Base-by-base conservation (phyloP, 805 yeast species). In the Saccharomycopsis sp. region DNA sequence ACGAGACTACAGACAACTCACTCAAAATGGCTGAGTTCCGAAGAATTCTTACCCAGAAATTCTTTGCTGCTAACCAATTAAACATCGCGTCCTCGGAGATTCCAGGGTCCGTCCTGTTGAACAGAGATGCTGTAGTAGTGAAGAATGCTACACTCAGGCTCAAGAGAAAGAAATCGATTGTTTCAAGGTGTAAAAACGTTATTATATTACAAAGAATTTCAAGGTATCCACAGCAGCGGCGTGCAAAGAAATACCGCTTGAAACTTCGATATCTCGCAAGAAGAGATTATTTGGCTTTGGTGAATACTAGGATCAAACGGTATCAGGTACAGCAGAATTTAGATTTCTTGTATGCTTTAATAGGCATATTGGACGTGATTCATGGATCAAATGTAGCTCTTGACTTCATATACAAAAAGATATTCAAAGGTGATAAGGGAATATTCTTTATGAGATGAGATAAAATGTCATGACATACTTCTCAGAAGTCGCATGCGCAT, bases 351-450 rank as follows among this genome's bases (percentile, higher is more conserved):
- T 58, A 41, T 38, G 17, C n/a, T 47, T 25, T 58, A 19, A 55
- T 58, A 19, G 60, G 60, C 5, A n/a, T 42, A 22, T 19, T 58
- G 14, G 52, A 52, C 7, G 20, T 54, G 42, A 52, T 38, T 35
- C 53, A 51, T 35, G 58, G 57, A 15, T 24, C 24, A 8, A 25
- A 55, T 9, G 35, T 22, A 38, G 55, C 49, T 12, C 41, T 52
- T 7, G 52, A 51, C 35, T 58, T 52, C 29, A 50, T 58, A 9
- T 41, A 50, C 3, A 23, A 25, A 2, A 58, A 55, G 29, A 20
- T 58, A 7, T 41, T 58, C 24, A 49, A 52, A 47, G 58, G 60
- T 2, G 35, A 52, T n/a, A 29, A 51, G 29, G 60, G 60, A 15
- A 42, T 58, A 14, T 35, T 57, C n/a, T n/a, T n/a, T n/a, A n/a